A percentile compares a stretch with the other conserved stretches of the same genome.
phyloP scores from a whole-genome alignment of 2,329 filamentous ascomycete species.

The Ascochyta pisi region DNA sequence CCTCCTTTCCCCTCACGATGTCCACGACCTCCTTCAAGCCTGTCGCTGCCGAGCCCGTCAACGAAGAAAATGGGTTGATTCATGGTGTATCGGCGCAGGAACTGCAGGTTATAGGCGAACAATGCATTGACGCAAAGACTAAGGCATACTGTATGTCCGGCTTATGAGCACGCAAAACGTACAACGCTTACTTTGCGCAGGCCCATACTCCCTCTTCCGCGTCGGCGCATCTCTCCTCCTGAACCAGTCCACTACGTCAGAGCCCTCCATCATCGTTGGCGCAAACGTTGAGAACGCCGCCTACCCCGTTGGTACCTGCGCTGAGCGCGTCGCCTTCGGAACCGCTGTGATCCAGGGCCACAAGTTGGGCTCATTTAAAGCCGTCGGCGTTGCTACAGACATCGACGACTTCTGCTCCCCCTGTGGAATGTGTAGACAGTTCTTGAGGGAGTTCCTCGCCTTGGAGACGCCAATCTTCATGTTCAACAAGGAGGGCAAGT shows the following conservation, averaged over 20 bases:
- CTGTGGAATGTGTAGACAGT: constrained; percentile 96
- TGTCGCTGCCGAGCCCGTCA: constrained; percentile 32
- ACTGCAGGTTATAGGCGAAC: constrained; percentile 67
- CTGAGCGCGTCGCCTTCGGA: constrained; percentile 84
- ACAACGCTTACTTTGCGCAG: constrained; percentile 46
- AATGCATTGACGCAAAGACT: constrained; percentile 74
- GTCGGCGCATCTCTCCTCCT: constrained; percentile 82
- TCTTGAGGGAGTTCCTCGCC: constrained; percentile 60
- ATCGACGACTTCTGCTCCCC: constrained; percentile 64
- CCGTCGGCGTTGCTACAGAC: constrained; percentile 86
- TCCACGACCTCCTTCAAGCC: constrained; percentile 38
- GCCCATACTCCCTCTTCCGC: constrained; percentile 88
- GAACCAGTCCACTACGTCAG: constrained; percentile 24
- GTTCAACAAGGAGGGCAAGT: constrained; percentile 84
- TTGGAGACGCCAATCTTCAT: constrained; percentile 78
- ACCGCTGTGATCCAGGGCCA: constrained; percentile 71
- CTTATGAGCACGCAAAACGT: background rate
- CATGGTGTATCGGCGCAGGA: constrained; percentile 67
- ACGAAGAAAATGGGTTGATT: constrained; percentile 52
- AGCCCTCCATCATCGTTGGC: constrained; percentile 66
- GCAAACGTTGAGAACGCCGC: constrained; percentile 85
- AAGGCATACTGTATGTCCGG: constrained; percentile 76
- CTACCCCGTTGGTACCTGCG: constrained; percentile 94
- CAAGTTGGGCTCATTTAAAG: constrained; percentile 59
- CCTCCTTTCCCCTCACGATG: constrained; percentile 42